phyloP scores from a whole-genome alignment of 345 rosid species.

The Lepidium sativum region DNA sequence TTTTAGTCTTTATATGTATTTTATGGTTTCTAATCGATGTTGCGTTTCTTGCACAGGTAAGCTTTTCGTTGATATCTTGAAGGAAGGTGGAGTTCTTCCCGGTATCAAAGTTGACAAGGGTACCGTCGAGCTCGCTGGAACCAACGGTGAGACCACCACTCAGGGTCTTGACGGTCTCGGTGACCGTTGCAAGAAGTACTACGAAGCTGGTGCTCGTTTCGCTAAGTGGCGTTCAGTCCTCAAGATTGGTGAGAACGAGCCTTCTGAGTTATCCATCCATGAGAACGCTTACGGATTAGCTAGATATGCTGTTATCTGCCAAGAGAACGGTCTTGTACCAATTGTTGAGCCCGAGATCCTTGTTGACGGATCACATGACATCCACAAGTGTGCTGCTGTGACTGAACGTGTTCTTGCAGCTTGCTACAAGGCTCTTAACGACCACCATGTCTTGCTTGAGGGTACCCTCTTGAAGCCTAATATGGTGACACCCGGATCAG shows the following conservation, averaged over 20 bases:
- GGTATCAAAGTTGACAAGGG: constrained; percentile 99
- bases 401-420: constrained; percentile 88
- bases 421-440: constrained; percentile 93
- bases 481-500: constrained; percentile 99
- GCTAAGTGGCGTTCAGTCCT: constrained; percentile 99
- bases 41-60: constrained; percentile 40
- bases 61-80: constrained; percentile 75
- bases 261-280: constrained; percentile 66
- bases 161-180: constrained; percentile 93
- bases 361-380: constrained; percentile 87
- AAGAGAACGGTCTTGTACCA: constrained; percentile 93
- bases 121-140: constrained; percentile 85
- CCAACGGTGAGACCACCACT: constrained; percentile 92
- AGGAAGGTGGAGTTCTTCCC: constrained; percentile 87
- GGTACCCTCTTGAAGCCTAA: constrained; percentile 92
- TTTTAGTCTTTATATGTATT: not conserved
- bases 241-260: constrained; percentile 82
- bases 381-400: constrained; percentile 75
- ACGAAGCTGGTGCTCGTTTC: constrained; percentile 48
- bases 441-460: constrained; percentile 90
- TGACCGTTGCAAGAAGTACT: constrained; percentile 38
- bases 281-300: constrained; percentile 34
- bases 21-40: not conserved
- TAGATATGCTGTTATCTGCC: constrained; percentile 86
- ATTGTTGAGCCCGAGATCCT: constrained; percentile 96